Evolutionary conservation across 352 stramenopile species (phyloP), one percentile per base, ranked within the genome.

Genomic region (Phytophthora sp.): DNA sequence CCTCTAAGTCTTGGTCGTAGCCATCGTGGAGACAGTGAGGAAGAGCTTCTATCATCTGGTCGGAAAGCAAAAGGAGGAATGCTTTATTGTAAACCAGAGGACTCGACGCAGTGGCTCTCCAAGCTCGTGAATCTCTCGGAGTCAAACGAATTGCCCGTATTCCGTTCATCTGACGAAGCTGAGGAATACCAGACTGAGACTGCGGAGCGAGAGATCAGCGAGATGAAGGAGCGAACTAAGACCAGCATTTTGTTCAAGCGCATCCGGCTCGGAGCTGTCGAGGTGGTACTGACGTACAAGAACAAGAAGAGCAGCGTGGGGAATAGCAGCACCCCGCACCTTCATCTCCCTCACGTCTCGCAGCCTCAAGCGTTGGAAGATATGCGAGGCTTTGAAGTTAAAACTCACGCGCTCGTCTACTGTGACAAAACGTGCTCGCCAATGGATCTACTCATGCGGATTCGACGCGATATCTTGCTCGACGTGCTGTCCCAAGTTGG

Each of bases 391-490:
- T 92, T 95, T 47, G 81, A 91, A 56, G 71, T 95, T 67, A 95
- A 95, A 67, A 84, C 92, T 26, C 87, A 92, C 44, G 82, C 87
- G 18, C 79, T 95, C 27, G 87, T 95, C 46, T 95, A 95, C 67
- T 90, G 82, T 41, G 84, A 95, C 65, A 95, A 95, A 68, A 91
- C 84, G 26, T 95, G 87, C 38, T 90, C 86, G n/a, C 51, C 90
- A 4, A 46, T 79, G 27, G 86, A 95, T 47, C 65, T 95, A 9
- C 27, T 93, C 1, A 63, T 94, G 31, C 80, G 87, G 16, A 88
- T 95, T 30, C 85, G 86, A 3, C 80, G 85, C 0, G 87, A 95
- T 36, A 88, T 95, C 24, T 73, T 95, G 12, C 67, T 95, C 11
- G 86, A 95, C 54, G 78, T 95, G 21, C 71, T 95, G 4, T 93